These are phyloP conservation scores for Schwanniomyces occidentalis DNA, from an alignment of 805 yeast genomes.

Conservation along the genomic window DNA sequence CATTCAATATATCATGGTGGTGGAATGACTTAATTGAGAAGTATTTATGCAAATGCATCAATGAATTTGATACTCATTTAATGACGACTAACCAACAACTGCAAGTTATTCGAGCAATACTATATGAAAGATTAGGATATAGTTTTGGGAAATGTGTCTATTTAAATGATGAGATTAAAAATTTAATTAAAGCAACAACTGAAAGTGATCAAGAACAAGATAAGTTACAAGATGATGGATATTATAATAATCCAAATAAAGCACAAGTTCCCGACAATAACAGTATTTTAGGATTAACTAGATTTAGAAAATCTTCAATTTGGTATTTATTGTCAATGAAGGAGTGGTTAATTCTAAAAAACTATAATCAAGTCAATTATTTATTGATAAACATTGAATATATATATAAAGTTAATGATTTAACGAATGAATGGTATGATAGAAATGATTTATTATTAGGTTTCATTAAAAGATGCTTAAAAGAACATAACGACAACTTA, in stretches of 20 bases:
- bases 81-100: conserved; percentile 40
- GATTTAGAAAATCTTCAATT: conserved; percentile 71
- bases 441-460: conserved; percentile 32
- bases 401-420: conserved; percentile 18
- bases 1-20: conserved; percentile 44
- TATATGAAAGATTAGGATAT: conserved; percentile 43
- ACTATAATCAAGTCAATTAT: conserved; percentile 23
- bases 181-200: conserved; percentile 34
- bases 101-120: conserved; percentile 45
- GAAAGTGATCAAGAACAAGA: conserved; percentile 2
- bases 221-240: conserved; percentile 26
- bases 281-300: conserved; percentile 52
- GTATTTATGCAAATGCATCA: conserved; percentile 47
- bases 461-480: conserved; percentile 11
- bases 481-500: too few relatives aligned
- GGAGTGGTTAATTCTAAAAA: conserved; percentile 52
- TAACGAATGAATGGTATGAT: conserved; percentile 32
- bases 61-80: conserved; percentile 45
- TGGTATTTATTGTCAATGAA: conserved; percentile 76
- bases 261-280: conserved; percentile 35
- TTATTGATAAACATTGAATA: conserved; percentile 27
- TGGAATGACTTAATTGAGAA: conserved; percentile 45
- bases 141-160: conserved; percentile 48
- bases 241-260: conserved; percentile 34
- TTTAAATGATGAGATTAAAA: conserved; percentile 20